Conservation (phyloP, 73 alveolate species). For the Uronychia binucleata region DNA sequence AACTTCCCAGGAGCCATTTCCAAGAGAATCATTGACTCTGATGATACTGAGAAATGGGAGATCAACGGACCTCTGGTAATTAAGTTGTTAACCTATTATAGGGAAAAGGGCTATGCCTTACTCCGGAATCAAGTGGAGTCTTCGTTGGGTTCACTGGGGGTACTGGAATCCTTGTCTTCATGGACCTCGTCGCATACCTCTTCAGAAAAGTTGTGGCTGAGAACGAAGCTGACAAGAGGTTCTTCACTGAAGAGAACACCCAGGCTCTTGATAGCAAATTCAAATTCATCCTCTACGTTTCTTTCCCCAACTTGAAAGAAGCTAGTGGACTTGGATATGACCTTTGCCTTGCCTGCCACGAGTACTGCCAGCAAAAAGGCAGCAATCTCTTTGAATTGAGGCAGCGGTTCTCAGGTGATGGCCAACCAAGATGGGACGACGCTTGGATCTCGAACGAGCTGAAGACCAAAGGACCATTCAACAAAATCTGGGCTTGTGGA, state of each 20-base stretch:
- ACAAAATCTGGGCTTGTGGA: slow-evolving; percentile 7
- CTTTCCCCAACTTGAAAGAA: slow-evolving; percentile 31
- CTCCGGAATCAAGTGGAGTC: slow-evolving; percentile 21
- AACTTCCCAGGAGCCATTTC: slow-evolving; percentile 17
- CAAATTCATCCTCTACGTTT: slow-evolving; percentile 42
- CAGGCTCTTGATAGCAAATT: background rate
- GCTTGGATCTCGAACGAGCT: background rate
- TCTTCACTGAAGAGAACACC: background rate
- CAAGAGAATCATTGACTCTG: background rate
- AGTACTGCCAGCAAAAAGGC: background rate
- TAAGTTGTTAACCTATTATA: too few relatives aligned
- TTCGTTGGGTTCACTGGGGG: slow-evolving; percentile 59
- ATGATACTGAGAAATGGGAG: slow-evolving; percentile 15
- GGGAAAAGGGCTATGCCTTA: slow-evolving; percentile 45
- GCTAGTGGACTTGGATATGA: slow-evolving; percentile 4
- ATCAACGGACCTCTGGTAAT: slow-evolving; percentile 35
- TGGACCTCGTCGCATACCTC: slow-evolving; percentile 44
- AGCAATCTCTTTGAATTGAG: background rate
- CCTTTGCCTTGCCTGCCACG: background rate
- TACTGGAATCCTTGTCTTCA: slow-evolving; percentile 47
- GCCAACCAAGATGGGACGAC: background rate
- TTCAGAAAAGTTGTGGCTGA: slow-evolving; percentile 16
- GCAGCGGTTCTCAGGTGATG: background rate
- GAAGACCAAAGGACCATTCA: background rate
- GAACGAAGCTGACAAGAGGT: background rate